Percentiles rank a stretch among this genome's conserved stretches.
phyloP scores from a whole-genome alignment of 345 rosid genomes.

The Sapria himalayana region DNA sequence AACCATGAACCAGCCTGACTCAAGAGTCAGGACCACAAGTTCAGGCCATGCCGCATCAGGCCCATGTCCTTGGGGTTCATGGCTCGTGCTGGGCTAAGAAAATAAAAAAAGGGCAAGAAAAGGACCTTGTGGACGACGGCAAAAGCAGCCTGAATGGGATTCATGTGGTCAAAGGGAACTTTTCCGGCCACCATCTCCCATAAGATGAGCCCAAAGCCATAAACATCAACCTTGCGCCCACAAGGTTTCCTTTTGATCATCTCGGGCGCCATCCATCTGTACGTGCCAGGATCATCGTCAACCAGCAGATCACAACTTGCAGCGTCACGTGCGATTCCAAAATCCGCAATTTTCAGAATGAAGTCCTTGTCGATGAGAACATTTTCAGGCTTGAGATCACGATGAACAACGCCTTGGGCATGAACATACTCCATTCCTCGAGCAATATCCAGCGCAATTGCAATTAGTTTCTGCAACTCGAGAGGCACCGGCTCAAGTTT shows the following conservation, averaged over 20 bases:
- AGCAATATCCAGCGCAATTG: conserved; percentile 60
- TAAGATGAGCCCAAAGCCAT: conserved; percentile 81
- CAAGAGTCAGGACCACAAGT: too few species aligned
- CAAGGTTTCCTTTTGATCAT: conserved; percentile 82
- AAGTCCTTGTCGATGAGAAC: conserved; percentile 55
- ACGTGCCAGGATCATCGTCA: conserved; percentile 97
- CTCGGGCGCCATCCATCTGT: conserved; percentile 99
- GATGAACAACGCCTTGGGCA: conserved; percentile 67
- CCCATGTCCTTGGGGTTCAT: too few species aligned
- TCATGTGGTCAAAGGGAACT: conserved; percentile 91
- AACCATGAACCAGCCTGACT: too few species aligned
- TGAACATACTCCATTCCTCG: conserved; percentile 89
- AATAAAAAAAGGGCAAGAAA: background rate
- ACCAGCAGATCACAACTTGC: conserved; percentile 55
- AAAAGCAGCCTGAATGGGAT: conserved; percentile 98
- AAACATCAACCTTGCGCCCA: conserved; percentile 75
- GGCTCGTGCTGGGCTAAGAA: too few species aligned
- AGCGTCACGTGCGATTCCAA: conserved; percentile 95
- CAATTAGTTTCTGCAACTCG: conserved; percentile 38
- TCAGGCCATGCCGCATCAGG: too few species aligned
- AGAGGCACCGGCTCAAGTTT: conserved; percentile 66
- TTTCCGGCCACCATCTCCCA: conserved; percentile 97
- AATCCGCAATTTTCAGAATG: conserved; percentile 72
- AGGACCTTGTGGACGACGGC: conserved; percentile 90
- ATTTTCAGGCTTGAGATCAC: conserved; percentile 97